Conservation (phyloP, 345 rosid species). For the Melaleuca quinquenervia region DNA sequence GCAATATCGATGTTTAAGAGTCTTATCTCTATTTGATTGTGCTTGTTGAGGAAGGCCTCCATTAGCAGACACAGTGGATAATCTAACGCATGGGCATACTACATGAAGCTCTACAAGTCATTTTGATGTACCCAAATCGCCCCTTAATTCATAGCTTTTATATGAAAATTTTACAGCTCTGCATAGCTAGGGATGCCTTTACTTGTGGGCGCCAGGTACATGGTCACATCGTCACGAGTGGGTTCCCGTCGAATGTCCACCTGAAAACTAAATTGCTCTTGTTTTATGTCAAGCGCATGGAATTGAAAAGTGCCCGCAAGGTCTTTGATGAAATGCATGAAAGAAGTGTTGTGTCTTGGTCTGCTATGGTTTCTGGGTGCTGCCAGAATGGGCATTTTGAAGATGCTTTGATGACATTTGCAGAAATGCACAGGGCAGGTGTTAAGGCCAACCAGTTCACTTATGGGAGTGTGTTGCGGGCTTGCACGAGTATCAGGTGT, state of each 20-base stretch:
- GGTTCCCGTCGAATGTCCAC: conserved; percentile 20
- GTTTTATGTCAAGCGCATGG: conserved; percentile 18
- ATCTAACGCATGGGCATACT: neutral
- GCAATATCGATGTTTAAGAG: no score
- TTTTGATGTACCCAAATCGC: neutral
- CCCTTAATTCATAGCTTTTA: neutral
- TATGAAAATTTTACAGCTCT: conserved; percentile 24
- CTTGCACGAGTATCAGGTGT: conserved; percentile 24
- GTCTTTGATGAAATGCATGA: conserved; percentile 54
- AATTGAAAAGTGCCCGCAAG: conserved; percentile 24
- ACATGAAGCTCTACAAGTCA: neutral
- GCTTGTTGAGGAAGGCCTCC: neutral
- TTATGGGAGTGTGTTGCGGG: conserved; percentile 43
- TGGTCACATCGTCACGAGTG: conserved; percentile 28
- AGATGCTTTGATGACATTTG: conserved; percentile 27
- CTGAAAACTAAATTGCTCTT: conserved; percentile 30
- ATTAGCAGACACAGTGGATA: neutral
- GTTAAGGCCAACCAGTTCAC: conserved; percentile 36
- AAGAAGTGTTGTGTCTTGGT: conserved; percentile 58
- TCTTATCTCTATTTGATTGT: neutral
- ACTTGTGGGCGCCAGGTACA: conserved; percentile 15
- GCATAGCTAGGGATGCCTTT: conserved; percentile 14
- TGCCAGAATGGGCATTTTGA: conserved; percentile 11
- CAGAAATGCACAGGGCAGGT: conserved; percentile 32
- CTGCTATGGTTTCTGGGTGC: conserved; percentile 48